Conservation (phyloP, 2,329 filamentous ascomycete species). For the Ophiostoma novo-ulmi region DNA sequence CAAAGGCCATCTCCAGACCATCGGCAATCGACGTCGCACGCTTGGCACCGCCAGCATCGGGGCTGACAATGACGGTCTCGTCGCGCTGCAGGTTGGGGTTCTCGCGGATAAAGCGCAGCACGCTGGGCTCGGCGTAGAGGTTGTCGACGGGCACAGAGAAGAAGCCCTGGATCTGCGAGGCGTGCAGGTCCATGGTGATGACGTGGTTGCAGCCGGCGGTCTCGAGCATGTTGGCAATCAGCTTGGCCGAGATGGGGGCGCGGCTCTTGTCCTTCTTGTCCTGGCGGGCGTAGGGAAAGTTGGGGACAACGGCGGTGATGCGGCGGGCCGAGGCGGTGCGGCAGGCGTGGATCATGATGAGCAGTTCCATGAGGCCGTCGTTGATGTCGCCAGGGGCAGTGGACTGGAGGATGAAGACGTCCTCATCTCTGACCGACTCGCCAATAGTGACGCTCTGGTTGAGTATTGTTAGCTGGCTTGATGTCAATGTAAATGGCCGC, state of each 20-base stretch:
- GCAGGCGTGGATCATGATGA: slow-evolving; percentile 91
- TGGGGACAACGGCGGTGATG: slow-evolving; percentile 48
- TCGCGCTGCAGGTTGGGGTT: slow-evolving; percentile 31
- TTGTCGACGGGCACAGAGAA: slow-evolving; percentile 77
- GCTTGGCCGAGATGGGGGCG: slow-evolving; percentile 91
- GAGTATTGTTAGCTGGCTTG: background rate
- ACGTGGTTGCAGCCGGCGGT: slow-evolving; percentile 66
- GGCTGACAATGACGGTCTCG: slow-evolving; percentile 89
- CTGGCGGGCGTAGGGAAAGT: slow-evolving; percentile 93
- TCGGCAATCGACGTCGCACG: slow-evolving; percentile 90
- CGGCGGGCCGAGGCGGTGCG: slow-evolving; percentile 30
- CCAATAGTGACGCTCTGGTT: slow-evolving; percentile 79
- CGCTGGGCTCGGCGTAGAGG: slow-evolving; percentile 89
- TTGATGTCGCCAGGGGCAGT: slow-evolving; percentile 95
- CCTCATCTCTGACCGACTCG: slow-evolving; percentile 93
- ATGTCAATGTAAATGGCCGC: no score
- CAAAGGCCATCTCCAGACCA: slow-evolving; percentile 82
- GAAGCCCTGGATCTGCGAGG: slow-evolving; percentile 56
- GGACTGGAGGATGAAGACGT: slow-evolving; percentile 96
- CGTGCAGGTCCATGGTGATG: slow-evolving; percentile 84
- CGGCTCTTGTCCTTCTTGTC: slow-evolving; percentile 71
- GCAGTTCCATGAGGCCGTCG: slow-evolving; percentile 93
- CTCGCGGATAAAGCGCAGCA: slow-evolving; percentile 59
- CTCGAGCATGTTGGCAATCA: slow-evolving; percentile 97
- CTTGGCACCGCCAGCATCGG: slow-evolving; percentile 92